Conservation (phyloP, 2,329 filamentous ascomycete genomes). For the Pseudogymnoascus sp. region DNA sequence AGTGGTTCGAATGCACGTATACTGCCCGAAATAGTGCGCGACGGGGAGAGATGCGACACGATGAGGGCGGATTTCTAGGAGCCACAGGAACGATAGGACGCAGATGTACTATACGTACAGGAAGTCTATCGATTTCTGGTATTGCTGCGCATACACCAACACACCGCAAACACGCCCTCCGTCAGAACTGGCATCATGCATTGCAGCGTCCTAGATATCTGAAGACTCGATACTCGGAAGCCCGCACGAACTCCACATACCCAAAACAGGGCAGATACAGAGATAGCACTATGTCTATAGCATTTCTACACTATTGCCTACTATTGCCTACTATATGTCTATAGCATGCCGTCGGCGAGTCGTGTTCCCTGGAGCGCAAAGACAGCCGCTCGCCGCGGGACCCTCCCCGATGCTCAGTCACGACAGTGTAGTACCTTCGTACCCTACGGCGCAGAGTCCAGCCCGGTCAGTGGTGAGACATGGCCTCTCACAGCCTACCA, state of each 20-base stretch:
- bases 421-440: background rate
- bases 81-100: background rate
- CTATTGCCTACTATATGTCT: background rate
- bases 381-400: background rate
- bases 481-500: background rate
- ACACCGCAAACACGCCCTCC: background rate
- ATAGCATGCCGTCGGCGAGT: background rate
- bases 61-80: background rate
- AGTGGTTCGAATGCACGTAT: background rate
- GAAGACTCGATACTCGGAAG: background rate
- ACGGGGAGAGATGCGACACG: background rate
- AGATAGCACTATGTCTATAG: background rate
- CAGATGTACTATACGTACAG: background rate
- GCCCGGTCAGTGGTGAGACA: background rate
- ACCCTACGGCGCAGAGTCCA: background rate
- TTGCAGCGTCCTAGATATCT: background rate
- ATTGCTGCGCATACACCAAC: background rate
- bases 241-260: background rate
- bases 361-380: constrained; percentile 1
- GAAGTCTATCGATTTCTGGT: background rate
- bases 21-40: background rate
- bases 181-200: background rate
- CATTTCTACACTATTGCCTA: background rate
- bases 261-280: background rate
- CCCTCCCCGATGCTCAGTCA: background rate